Percentiles rank a stretch among this genome's conserved stretches.
Evolutionary conservation across 2,329 filamentous ascomycete genomes (phyloP).

Genomic region (Plenodomus tracheiphilus): DNA sequence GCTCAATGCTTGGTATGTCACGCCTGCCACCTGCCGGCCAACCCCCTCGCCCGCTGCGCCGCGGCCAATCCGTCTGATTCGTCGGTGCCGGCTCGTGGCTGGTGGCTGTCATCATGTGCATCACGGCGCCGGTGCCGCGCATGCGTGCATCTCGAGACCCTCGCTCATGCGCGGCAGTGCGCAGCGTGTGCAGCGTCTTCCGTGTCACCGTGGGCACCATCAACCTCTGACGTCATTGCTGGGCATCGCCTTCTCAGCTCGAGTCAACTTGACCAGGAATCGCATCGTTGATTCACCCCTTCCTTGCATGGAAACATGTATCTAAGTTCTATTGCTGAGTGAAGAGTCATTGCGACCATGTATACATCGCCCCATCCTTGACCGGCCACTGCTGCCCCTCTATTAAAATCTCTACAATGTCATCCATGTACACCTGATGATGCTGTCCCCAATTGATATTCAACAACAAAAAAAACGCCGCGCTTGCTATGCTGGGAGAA

Average conservation of each 20-base stretch:
- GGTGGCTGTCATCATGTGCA: too few species aligned
- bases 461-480: conserved; percentile 5
- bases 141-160: too few species aligned
- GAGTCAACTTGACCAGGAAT: too few species aligned
- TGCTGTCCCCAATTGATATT: neutral
- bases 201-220: too few species aligned
- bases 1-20: neutral
- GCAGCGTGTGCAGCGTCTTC: too few species aligned
- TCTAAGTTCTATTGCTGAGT: conserved; percentile 1
- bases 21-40: neutral
- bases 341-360: conserved; percentile 6
- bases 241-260: too few species aligned
- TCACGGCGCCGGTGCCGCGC: too few species aligned
- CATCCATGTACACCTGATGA: neutral
- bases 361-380: neutral
- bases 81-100: neutral
- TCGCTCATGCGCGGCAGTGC: too few species aligned
- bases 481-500: conserved; percentile 2
- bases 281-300: too few species aligned
- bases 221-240: too few species aligned
- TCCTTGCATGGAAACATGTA: too few species aligned
- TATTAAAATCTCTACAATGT: conserved; percentile 7
- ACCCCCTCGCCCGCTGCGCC: too few species aligned
- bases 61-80: neutral
- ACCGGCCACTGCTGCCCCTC: neutral